Percentiles rank a stretch among this genome's conserved stretches.
These are phyloP conservation scores for Penicillium sp. DNA, from an alignment of 2,329 filamentous ascomycete species.

Conservation along the genomic window DNA sequence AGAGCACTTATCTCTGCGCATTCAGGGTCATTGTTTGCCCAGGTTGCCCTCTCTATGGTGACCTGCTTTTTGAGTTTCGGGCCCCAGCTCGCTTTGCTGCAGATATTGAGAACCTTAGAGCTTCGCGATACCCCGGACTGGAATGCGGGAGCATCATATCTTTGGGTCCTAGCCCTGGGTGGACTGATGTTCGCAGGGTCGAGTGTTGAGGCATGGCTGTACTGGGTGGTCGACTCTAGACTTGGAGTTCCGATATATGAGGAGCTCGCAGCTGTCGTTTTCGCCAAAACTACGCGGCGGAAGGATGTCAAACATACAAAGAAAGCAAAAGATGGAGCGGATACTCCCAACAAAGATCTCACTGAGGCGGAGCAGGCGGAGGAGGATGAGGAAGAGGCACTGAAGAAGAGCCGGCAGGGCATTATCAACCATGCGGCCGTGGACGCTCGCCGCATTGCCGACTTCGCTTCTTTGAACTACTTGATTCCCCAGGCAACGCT, in stretches of 20 bases:
- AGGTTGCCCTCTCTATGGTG: slow-evolving; percentile 56
- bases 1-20: slow-evolving; percentile 58
- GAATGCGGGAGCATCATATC: slow-evolving; percentile 56
- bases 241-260: slow-evolving; percentile 64
- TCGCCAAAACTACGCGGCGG: slow-evolving; percentile 70
- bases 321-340: slow-evolving; percentile 39
- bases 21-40: slow-evolving; percentile 52
- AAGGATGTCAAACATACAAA: slow-evolving; percentile 59
- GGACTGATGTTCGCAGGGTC: slow-evolving; percentile 53
- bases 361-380: slow-evolving; percentile 40
- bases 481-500: slow-evolving; percentile 60
- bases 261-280: slow-evolving; percentile 68
- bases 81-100: slow-evolving; percentile 66
- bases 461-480: slow-evolving; percentile 65
- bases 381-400: slow-evolving; percentile 44
- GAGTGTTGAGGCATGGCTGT: slow-evolving; percentile 63
- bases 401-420: slow-evolving; percentile 61
- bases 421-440: slow-evolving; percentile 75
- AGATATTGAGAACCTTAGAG: slow-evolving; percentile 64
- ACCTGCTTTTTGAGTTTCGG: slow-evolving; percentile 61
- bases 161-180: slow-evolving; percentile 65
- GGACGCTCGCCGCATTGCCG: slow-evolving; percentile 64
- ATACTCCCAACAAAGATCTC: slow-evolving; percentile 11
- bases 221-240: slow-evolving; percentile 62
- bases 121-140: slow-evolving; percentile 44